phyloP scores from a whole-genome alignment of 2,329 filamentous ascomycete species.

The Penicillium concentricum region DNA sequence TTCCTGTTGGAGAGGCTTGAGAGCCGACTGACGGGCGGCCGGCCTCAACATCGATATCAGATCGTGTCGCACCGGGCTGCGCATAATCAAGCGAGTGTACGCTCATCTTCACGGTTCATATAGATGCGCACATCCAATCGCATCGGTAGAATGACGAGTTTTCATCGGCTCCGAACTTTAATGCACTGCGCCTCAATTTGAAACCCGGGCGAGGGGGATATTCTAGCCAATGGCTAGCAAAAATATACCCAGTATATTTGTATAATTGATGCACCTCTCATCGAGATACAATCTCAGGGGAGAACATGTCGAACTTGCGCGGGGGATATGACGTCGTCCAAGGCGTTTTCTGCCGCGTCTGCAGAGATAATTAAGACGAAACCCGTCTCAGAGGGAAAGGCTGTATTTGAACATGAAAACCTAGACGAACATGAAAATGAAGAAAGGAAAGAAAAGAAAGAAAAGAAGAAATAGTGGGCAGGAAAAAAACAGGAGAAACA shows the following conservation, averaged over 20 bases:
- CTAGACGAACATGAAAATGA: neutral
- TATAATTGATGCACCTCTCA: neutral
- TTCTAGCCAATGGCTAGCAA: neutral
- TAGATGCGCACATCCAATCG: constrained; percentile 4
- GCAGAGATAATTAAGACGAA: neutral
- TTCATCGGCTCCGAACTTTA: constrained; percentile 1
- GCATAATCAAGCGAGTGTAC: constrained; percentile 35
- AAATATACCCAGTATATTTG: neutral
- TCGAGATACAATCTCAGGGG: neutral
- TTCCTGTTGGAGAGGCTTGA: constrained; percentile 19
- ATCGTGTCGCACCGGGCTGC: constrained; percentile 15
- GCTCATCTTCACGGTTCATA: constrained; percentile 28
- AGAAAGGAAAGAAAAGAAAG: neutral
- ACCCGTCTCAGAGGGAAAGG: neutral
- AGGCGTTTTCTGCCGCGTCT: neutral
- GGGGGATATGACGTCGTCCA: constrained; percentile 8
- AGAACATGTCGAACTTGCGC: constrained; percentile 1
- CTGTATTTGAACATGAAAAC: neutral
- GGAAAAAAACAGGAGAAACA: neutral
- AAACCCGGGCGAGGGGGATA: neutral
- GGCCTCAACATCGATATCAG: constrained; percentile 38
- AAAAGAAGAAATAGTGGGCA: neutral
- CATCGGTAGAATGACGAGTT: neutral
- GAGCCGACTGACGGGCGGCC: constrained; percentile 26
- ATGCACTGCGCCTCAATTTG: neutral